A percentile compares a stretch with the other conserved stretches of the same genome.
These are phyloP conservation scores for Cercospora sp. DNA, from an alignment of 2,329 filamentous ascomycete genomes.

Conservation along the genomic window DNA sequence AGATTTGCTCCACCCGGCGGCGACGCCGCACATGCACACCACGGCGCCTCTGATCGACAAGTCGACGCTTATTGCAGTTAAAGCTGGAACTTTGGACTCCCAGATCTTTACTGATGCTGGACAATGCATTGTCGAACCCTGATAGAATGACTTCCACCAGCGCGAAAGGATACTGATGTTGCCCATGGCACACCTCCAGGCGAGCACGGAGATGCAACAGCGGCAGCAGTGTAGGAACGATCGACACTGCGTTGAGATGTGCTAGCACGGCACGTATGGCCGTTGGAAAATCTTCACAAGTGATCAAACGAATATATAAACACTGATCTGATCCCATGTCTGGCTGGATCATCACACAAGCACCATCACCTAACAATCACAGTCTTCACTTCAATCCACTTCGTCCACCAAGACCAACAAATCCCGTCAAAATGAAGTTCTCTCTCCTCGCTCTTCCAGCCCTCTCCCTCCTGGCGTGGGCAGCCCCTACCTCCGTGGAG, in stretches of 20 bases:
- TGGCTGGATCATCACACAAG: not conserved
- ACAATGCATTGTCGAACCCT: not conserved
- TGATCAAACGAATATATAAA: not conserved
- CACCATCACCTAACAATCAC: not conserved
- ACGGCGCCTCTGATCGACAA: not conserved
- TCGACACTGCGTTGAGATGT: not conserved
- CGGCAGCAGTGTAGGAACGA: not conserved
- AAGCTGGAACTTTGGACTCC: not conserved
- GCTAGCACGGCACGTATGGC: not conserved
- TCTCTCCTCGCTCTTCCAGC: slow-evolving; percentile 23
- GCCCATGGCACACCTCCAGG: not conserved
- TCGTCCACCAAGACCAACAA: slow-evolving; percentile 10
- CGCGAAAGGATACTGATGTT: not conserved
- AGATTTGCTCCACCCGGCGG: not conserved
- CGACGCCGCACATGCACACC: not conserved
- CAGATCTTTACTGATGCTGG: not conserved
- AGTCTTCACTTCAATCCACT: not conserved
- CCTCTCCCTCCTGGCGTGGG: slow-evolving; percentile 19
- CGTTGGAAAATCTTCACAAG: not conserved
- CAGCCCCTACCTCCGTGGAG: slow-evolving; percentile 15
- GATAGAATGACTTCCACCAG: not conserved
- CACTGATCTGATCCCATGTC: not conserved
- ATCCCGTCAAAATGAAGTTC: slow-evolving; percentile 19
- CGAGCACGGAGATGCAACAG: not conserved
- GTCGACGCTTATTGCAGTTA: not conserved